These are phyloP conservation scores for Annulohypoxylon nitens DNA, from an alignment of 495 filamentous ascomycete genomes.

Conservation along the genomic window DNA sequence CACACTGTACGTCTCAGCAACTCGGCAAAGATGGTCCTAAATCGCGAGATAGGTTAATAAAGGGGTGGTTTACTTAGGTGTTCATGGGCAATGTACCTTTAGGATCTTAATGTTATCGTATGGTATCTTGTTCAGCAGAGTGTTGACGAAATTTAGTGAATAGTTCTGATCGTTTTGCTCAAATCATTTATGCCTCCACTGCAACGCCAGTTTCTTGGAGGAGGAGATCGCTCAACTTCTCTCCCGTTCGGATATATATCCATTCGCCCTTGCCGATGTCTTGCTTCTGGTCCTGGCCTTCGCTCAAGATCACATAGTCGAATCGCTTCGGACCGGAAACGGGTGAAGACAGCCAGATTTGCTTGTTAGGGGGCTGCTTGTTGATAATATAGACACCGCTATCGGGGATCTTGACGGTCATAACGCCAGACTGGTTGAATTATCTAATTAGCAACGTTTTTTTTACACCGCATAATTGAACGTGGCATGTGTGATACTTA, in stretches of 20 bases:
- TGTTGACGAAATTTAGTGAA: not conserved
- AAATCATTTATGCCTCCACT: conserved; percentile 7
- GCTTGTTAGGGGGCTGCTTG: conserved; percentile 97
- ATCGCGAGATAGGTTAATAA: not conserved
- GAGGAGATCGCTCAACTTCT: conserved; percentile 77
- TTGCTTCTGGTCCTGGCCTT: conserved; percentile 80
- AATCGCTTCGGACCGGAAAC: conserved; percentile 92
- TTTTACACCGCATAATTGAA: not conserved
- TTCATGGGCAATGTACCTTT: not conserved
- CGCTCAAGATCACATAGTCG: conserved; percentile 81
- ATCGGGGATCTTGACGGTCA: conserved; percentile 74
- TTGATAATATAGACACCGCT: conserved; percentile 90
- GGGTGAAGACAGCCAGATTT: conserved; percentile 97
- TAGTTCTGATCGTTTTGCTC: not conserved
- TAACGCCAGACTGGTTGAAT: conserved; percentile 77
- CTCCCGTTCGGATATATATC: conserved; percentile 87
- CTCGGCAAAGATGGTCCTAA: not conserved
- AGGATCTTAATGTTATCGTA: not conserved
- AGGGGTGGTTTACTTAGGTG: not conserved
- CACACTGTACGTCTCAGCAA: not conserved
- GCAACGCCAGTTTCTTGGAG: conserved; percentile 74
- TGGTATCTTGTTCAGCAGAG: not conserved
- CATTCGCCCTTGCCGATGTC: conserved; percentile 77
- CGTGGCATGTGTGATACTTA: conserved; percentile 58
- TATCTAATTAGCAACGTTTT: conserved; percentile 23